Percentiles rank a stretch among this genome's conserved stretches.
phyloP scores from a whole-genome alignment of 2,329 filamentous ascomycete genomes.

The Pseudogymnoascus sp. region DNA sequence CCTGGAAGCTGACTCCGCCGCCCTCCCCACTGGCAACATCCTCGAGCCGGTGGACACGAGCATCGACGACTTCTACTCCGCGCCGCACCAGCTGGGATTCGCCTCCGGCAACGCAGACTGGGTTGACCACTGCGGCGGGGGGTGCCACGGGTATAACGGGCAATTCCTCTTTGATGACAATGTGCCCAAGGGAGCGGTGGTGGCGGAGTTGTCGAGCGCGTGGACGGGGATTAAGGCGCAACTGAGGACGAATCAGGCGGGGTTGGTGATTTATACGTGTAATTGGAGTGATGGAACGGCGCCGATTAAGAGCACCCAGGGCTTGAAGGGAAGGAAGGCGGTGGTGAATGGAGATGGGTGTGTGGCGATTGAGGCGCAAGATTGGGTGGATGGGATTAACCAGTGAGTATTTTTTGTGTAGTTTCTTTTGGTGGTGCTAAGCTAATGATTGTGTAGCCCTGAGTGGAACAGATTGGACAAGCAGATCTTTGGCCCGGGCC shows the following conservation, averaged over 20 bases:
- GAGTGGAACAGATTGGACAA: conserved; percentile 38
- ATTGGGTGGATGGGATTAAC: conserved; percentile 74
- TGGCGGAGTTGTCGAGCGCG: conserved; percentile 52
- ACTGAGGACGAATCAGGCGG: conserved; percentile 62
- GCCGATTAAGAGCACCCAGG: conserved; percentile 54
- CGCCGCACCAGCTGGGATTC: conserved; percentile 55
- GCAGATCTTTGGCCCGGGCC: conserved; percentile 30
- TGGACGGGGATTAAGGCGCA: conserved; percentile 65
- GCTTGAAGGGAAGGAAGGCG: conserved; percentile 36
- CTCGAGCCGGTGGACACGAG: conserved; percentile 59
- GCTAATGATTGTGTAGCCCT: conserved; percentile 28
- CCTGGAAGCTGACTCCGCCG: conserved; percentile 48
- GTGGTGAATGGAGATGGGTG: conserved; percentile 57
- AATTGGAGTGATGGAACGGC: conserved; percentile 45
- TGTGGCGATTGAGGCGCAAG: conserved; percentile 69
- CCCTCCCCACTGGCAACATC: conserved; percentile 56
- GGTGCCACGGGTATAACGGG: conserved; percentile 69
- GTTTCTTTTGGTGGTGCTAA: not conserved
- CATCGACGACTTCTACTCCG: conserved; percentile 62
- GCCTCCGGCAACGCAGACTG: conserved; percentile 50
- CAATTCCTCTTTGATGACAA: conserved; percentile 41
- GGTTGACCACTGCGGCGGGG: conserved; percentile 54
- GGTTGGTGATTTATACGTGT: conserved; percentile 67
- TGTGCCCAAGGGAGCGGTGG: conserved; percentile 33
- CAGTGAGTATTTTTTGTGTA: conserved; percentile 29